Evolutionary conservation across 495 filamentous ascomycete genomes (phyloP).

Genomic region (Immersiella caudata): DNA sequence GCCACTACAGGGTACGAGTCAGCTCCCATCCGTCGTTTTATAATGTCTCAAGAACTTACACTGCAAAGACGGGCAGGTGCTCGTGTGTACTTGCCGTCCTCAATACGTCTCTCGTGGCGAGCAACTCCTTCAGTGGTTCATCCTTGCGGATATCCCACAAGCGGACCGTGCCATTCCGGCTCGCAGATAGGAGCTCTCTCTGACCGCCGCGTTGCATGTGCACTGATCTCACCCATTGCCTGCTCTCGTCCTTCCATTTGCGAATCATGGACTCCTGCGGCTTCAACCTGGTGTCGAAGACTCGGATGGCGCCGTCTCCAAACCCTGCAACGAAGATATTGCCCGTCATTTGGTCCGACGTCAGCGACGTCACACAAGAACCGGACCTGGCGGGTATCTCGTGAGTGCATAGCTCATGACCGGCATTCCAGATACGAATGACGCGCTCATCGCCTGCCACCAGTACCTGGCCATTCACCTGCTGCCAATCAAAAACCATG

Average conservation of each 20-base stretch:
- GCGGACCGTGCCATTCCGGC: slow-evolving; percentile 87
- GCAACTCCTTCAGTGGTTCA: slow-evolving; percentile 68
- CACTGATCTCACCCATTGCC: slow-evolving; percentile 92
- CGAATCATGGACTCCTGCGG: slow-evolving; percentile 87
- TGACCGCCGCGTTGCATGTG: slow-evolving; percentile 96
- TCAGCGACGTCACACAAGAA: slow-evolving; percentile 92
- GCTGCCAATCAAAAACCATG: slow-evolving; percentile 97
- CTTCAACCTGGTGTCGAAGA: slow-evolving; percentile 85
- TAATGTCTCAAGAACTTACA: slow-evolving; percentile 62
- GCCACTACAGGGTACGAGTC: slow-evolving; percentile 60
- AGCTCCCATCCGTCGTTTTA: background rate
- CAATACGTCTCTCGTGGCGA: slow-evolving; percentile 75
- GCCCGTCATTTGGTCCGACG: slow-evolving; percentile 95
- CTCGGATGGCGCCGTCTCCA: slow-evolving; percentile 91
- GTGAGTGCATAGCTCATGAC: slow-evolving; percentile 86
- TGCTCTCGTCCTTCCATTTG: slow-evolving; percentile 84
- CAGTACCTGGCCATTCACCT: slow-evolving; percentile 89
- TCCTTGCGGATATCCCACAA: slow-evolving; percentile 96
- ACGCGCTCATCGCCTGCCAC: slow-evolving; percentile 96
- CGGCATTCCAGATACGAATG: slow-evolving; percentile 94
- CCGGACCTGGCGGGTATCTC: slow-evolving; percentile 96
- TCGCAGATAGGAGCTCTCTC: slow-evolving; percentile 84
- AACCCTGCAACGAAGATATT: slow-evolving; percentile 96
- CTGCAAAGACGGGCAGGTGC: slow-evolving; percentile 93
- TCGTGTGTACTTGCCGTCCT: slow-evolving; percentile 91